Percentiles rank a stretch among this genome's conserved stretches.
phyloP scores from a whole-genome alignment of 1,139 yeast genomes.

The Debaryomyces robertsiae region DNA sequence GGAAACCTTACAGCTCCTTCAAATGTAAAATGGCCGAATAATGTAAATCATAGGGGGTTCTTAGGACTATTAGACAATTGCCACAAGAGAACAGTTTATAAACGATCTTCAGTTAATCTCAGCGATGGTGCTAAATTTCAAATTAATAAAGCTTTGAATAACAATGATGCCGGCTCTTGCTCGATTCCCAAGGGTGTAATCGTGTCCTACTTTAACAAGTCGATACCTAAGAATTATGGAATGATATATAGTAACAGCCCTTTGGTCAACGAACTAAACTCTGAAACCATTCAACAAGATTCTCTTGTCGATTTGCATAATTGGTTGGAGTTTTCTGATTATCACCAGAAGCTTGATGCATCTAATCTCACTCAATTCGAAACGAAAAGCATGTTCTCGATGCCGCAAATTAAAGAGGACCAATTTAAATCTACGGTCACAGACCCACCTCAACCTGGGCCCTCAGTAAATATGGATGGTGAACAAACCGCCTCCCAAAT shows the following conservation, averaged over 20 bases:
- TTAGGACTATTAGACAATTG: constrained; percentile 31
- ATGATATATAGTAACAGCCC: constrained; percentile 24
- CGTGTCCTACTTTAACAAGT: constrained; percentile 28
- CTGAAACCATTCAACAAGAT: constrained; percentile 14
- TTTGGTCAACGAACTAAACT: constrained; percentile 12
- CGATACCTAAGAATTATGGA: constrained; percentile 37
- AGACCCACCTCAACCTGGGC: no score
- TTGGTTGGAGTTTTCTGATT: constrained; percentile 38
- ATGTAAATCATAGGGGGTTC: constrained; percentile 39
- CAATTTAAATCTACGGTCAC: background rate
- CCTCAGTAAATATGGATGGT: no score
- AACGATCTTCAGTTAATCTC: constrained; percentile 35
- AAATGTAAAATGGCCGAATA: constrained; percentile 40
- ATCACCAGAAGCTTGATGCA: constrained; percentile 30
- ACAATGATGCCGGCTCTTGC: constrained; percentile 8
- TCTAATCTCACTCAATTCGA: constrained; percentile 21
- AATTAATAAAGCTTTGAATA: constrained; percentile 21
- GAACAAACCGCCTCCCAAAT: constrained; percentile 15
- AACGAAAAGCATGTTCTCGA: constrained; percentile 23
- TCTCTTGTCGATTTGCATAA: constrained; percentile 32
- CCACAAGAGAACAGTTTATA: constrained; percentile 19
- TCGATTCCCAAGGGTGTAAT: constrained; percentile 30
- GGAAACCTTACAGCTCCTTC: constrained; percentile 27
- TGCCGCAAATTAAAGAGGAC: constrained; percentile 14
- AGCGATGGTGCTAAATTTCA: constrained; percentile 20